These are phyloP conservation scores for Pichia exigua DNA, from an alignment of 805 yeast genomes.

Conservation along the genomic window DNA sequence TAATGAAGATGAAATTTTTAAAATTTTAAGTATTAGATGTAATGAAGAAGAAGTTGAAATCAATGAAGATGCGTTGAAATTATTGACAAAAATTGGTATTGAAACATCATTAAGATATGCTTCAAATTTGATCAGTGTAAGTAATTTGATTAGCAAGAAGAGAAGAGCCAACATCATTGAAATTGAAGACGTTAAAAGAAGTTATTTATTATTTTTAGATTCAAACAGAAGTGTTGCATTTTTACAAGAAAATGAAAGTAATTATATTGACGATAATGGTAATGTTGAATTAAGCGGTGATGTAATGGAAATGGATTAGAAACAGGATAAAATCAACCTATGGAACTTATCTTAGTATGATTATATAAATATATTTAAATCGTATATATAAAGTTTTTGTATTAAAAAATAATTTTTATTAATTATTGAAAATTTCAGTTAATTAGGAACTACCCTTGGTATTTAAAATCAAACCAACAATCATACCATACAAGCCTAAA, in stretches of 20 bases:
- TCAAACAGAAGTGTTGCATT: slow-evolving; percentile 73
- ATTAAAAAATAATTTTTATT: neutral
- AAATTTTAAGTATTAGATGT: slow-evolving; percentile 78
- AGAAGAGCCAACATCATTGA: slow-evolving; percentile 61
- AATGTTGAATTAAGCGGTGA: slow-evolving; percentile 40
- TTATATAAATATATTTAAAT: neutral
- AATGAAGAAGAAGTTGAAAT: slow-evolving; percentile 66
- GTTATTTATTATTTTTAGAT: slow-evolving; percentile 76
- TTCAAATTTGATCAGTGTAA: slow-evolving; percentile 83
- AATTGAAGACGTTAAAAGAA: slow-evolving; percentile 72
- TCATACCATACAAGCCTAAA: slow-evolving; percentile 93
- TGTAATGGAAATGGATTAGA: neutral
- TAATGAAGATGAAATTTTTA: slow-evolving; percentile 68
- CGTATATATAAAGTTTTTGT: neutral
- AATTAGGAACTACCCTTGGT: slow-evolving; percentile 82
- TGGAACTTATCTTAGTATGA: neutral
- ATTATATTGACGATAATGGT: slow-evolving; percentile 76
- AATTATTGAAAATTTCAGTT: neutral
- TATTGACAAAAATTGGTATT: slow-evolving; percentile 66
- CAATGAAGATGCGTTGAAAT: slow-evolving; percentile 60
- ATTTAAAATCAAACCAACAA: slow-evolving; percentile 95
- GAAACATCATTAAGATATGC: slow-evolving; percentile 85
- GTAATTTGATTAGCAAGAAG: slow-evolving; percentile 73
- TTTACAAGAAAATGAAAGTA: slow-evolving; percentile 40
- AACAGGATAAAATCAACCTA: neutral